Conservation (phyloP, 2,329 filamentous ascomycete species). For the Moelleriella libera region DNA sequence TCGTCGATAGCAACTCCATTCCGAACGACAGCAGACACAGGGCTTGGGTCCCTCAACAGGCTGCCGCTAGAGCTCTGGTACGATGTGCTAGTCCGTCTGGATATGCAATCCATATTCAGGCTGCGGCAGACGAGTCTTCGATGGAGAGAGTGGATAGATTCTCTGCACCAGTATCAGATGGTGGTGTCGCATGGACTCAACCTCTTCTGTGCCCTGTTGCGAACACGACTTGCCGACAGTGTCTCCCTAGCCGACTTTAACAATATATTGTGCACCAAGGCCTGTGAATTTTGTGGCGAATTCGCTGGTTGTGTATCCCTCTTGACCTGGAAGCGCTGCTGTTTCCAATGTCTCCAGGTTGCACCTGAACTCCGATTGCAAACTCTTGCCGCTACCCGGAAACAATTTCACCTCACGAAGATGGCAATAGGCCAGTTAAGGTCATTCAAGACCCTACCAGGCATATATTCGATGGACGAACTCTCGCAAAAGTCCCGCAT, state of each 20-base stretch:
- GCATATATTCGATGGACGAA: conserved; percentile 8
- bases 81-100: conserved; percentile 12
- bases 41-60: conserved; percentile 12
- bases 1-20: conserved; percentile 9
- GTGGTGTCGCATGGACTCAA: conserved; percentile 11
- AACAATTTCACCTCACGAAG: conserved; percentile 9
- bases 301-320: conserved; percentile 13
- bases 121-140: conserved; percentile 14
- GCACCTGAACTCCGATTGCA: conserved; percentile 10
- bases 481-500: conserved; percentile 6
- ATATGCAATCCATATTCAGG: conserved; percentile 16
- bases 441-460: conserved; percentile 11
- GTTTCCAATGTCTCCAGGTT: conserved; percentile 11
- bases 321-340: conserved; percentile 14
- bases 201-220: conserved; percentile 15
- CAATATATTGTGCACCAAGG: conserved; percentile 11
- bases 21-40: conserved; percentile 3
- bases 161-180: conserved; percentile 11
- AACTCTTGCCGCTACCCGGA: conserved; percentile 7
- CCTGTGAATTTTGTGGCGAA: conserved; percentile 11
- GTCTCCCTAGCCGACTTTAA: conserved; percentile 12
- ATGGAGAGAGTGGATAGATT: conserved; percentile 10
- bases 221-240: conserved; percentile 10
- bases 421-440: conserved; percentile 6
- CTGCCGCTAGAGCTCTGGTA: conserved; percentile 17